phyloP scores from a whole-genome alignment of 331 rosid species.

The Malus hybrid region DNA sequence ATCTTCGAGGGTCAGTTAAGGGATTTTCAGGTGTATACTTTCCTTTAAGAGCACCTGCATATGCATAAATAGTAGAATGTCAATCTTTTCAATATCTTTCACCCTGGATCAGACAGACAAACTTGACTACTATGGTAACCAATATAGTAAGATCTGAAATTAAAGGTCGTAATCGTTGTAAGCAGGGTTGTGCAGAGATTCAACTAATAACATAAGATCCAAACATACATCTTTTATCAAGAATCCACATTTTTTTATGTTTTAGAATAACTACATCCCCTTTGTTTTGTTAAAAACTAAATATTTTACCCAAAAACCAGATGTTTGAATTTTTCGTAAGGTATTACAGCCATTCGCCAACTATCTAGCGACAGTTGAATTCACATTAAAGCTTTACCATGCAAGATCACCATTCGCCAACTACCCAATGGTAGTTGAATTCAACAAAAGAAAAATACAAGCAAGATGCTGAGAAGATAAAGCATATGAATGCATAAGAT shows the following conservation, averaged over 20 bases:
- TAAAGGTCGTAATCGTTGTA: neutral
- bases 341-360: too few species aligned
- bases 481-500: neutral
- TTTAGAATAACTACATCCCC: neutral
- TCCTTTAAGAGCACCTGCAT: conserved; percentile 64
- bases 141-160: neutral
- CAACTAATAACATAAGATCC: neutral
- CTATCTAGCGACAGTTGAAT: too few species aligned
- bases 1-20: conserved; percentile 71
- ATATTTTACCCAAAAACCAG: neutral
- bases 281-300: neutral
- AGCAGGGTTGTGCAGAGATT: neutral
- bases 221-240: neutral
- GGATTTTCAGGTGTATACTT: conserved; percentile 47
- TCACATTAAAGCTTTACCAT: neutral
- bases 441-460: neutral
- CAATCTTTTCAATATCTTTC: neutral
- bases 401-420: too few species aligned
- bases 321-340: neutral
- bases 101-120: neutral
- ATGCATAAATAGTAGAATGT: neutral
- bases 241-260: neutral
- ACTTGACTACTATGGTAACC: neutral
- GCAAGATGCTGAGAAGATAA: neutral
- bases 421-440: too few species aligned